Evolutionary conservation across 495 filamentous ascomycete genomes (phyloP), one percentile per base, ranked within the genome.

Genomic region (Monascus purpureus): DNA sequence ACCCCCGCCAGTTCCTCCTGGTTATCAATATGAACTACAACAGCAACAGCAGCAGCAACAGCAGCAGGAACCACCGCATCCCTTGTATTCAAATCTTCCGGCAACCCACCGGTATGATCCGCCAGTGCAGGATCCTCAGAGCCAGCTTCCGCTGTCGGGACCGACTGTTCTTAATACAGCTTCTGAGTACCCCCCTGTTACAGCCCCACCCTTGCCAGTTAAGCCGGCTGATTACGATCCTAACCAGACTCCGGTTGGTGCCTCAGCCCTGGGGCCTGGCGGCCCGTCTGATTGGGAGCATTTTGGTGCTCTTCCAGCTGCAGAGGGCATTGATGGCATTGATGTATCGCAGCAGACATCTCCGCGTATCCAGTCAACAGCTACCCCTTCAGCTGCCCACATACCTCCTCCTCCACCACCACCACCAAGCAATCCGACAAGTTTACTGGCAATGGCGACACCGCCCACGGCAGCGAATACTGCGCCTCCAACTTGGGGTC

Each of bases 221-320:
- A 47, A 49, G 34, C 31, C n/a, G n/a, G n/a, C n/a, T n/a, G n/a
- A n/a, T n/a, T n/a, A 38, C 12, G 40, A 39, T 22, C 32, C 41
- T 4, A 41, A 40, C 29, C 15, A 41, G 13, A 22, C 45, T 8
- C 28, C 43, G 4, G 35, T 52, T 9, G 39, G 40, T 25, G 25
- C 57, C 8, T 70, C 68, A 32, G 65, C 65, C 9, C 39, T 75
- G 20, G 70, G 71, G 0, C 44, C 52, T 32, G 68, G 67, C 5
- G 59, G 62, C 1, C 71, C 70, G 1, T 73, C 70, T n/a, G 72
- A 72, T 35, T 74, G 70, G 72, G 71, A 75, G 33, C 63, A 71
- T 41, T 59, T 75, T 37, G 50, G 50, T 8, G 50, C 20, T 22
- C 5, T 22, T 22, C 20, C 50, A n/a, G 42, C 38, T 6, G 44